A percentile compares a stretch with the other conserved stretches of the same genome.
Conservation (phyloP, 2,329 filamentous ascomycete genomes). For the Penicillium sp. region DNA sequence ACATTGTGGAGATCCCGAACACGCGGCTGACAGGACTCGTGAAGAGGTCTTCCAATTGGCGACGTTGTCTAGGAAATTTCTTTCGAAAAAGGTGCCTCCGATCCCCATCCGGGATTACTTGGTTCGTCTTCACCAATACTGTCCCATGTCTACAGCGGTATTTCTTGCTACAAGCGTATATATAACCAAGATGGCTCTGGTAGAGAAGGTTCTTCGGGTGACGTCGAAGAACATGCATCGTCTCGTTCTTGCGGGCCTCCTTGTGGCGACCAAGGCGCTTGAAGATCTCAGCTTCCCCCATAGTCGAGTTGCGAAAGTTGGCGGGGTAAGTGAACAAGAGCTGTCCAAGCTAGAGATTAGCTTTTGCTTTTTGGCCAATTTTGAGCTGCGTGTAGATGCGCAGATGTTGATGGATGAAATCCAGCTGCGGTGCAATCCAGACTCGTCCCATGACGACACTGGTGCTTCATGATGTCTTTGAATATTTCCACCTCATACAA, state of each 20-base stretch:
- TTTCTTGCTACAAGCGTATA: slow-evolving; percentile 88
- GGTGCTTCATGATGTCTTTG: not conserved
- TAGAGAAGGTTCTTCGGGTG: slow-evolving; percentile 75
- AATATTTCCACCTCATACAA: not conserved
- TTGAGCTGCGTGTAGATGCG: slow-evolving; percentile 69
- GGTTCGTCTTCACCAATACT: slow-evolving; percentile 81
- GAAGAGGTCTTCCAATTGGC: slow-evolving; percentile 76
- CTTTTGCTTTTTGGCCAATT: slow-evolving; percentile 83
- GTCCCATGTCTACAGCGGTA: slow-evolving; percentile 89
- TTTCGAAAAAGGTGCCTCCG: slow-evolving; percentile 81
- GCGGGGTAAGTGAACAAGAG: slow-evolving; percentile 80
- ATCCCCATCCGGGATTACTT: slow-evolving; percentile 85
- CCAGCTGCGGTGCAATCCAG: not conserved
- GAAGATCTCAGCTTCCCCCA: slow-evolving; percentile 90
- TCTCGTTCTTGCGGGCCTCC: slow-evolving; percentile 76
- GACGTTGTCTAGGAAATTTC: slow-evolving; percentile 88
- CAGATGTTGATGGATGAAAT: slow-evolving; percentile 55
- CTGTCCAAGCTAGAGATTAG: slow-evolving; percentile 84
- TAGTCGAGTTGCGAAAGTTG: slow-evolving; percentile 78
- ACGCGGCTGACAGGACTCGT: slow-evolving; percentile 65
- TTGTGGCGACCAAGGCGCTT: slow-evolving; percentile 91
- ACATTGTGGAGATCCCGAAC: slow-evolving; percentile 38
- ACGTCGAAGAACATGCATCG: slow-evolving; percentile 85
- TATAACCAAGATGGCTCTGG: slow-evolving; percentile 77
- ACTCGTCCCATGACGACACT: not conserved